Evolutionary conservation across 148 eudicot species (phyloP), one percentile per base, ranked within the genome.

Genomic region (Persicaria tinctoria): DNA sequence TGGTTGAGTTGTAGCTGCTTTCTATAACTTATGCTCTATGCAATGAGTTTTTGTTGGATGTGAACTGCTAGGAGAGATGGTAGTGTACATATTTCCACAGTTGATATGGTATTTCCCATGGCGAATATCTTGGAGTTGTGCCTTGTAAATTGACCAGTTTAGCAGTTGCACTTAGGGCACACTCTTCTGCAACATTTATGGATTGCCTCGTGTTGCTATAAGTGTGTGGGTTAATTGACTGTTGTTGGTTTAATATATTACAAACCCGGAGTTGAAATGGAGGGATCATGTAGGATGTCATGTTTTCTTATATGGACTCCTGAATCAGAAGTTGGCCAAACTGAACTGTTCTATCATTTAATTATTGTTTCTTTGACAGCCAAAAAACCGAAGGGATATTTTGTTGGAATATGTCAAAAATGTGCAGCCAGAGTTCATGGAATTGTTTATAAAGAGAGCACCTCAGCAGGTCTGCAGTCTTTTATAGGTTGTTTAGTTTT

Each of bases 351-450:
- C 51, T 18, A 41, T 75, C 3, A 62, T 49, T 12, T 57, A 32
- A 54, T 68, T 60, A 38, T 9, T 76, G 38, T 13, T 6, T n/a
- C 76, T 51, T 32, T 32, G 13, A 51, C 83, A 89, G 92, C 84
- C 83, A 57, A 92, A 88, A 80, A 82, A 70, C 84, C 82, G 95
- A 82, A 92, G 78, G 84, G 95, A 92, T 9, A 88, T 92, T 73
- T 85, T 92, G 47, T 77, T 90, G 82, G 97, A 92, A 70, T 92
- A 92, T 72, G 97, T 92, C 71, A 83, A 84, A 81, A 90, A 79
- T 72, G 93, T 92, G 72, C 76, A 92, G 83, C 97, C 97, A 77
- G 95, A 92, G 78, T 87, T 92, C 79, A 90, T 92, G 97, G 95
- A 92, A 76, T 75, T 92, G 85, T 92, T 92, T 79, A 88, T 90